Evolutionary conservation across 441 rosid genomes (phyloP), one percentile per base, ranked within the genome.

Genomic region (Aleurites moluccanus): DNA sequence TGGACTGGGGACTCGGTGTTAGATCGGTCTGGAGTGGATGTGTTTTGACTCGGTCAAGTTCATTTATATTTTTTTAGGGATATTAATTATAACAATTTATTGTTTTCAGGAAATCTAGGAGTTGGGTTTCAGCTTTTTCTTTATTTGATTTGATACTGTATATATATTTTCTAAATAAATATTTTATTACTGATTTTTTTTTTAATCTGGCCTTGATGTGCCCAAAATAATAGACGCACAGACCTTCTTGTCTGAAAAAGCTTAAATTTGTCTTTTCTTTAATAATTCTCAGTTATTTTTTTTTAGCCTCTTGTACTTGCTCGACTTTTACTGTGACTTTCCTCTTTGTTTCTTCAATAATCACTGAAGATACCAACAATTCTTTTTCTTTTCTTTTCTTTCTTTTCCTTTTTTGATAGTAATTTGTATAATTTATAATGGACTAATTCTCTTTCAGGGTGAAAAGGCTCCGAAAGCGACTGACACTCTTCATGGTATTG

Each of bases 381-480:
- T 60, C 10, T 49, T 45, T 18, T n/a, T n/a, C n/a, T n/a, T n/a
- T n/a, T n/a, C n/a, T n/a, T 35, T 56, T 35, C 30, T 2, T 40
- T 73, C 75, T 85, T 67, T 64, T 74, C 44, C 62, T 75, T 67
- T 69, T 68, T 20, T 76, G 70, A 38, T 73, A 64, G 27, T 74
- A 45, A 38, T 64, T 67, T 38, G 40, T 16, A 42, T 73, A 64
- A 66, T 68, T 78, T 79, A 67, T 67, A 45, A 56, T 44, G 73
- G 64, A 67, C 40, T 76, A 69, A 67, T 76, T 73, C 77, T 74
- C 68, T 80, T 86, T 90, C 92, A 93, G 98, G 90, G 76, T 77
- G 89, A 79, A 85, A 87, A 85, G 85, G 85, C 53, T 76, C 66
- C 78, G 94, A 93, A 88, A 93, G 87, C 81, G 90, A 91, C 96